phyloP scores from a whole-genome alignment of 1,284 basidiomycete species.

The Rhodotorula sp. region DNA sequence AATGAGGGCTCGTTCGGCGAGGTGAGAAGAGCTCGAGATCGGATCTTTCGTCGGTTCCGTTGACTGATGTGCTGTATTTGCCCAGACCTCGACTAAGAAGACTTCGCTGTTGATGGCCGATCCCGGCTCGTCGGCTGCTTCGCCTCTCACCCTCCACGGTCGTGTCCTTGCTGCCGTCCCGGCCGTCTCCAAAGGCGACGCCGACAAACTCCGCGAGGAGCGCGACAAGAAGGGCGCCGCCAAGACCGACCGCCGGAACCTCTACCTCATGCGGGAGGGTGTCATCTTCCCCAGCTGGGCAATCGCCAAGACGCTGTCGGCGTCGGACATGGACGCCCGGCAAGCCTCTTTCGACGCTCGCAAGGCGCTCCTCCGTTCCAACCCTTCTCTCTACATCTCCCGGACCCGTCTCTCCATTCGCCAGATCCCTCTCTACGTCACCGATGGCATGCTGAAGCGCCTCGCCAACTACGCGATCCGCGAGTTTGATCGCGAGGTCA shows the following conservation, averaged over 20 bases:
- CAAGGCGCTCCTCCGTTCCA: slow-evolving; percentile 73
- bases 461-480: slow-evolving; percentile 78
- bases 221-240: slow-evolving; percentile 72
- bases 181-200: slow-evolving; percentile 86
- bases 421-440: slow-evolving; percentile 84
- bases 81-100: slow-evolving; percentile 38
- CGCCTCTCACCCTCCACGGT: slow-evolving; percentile 83
- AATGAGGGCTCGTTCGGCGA: slow-evolving; percentile 37
- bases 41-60: not conserved
- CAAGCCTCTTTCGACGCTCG: slow-evolving; percentile 78
- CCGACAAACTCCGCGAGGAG: slow-evolving; percentile 79
- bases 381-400: slow-evolving; percentile 90
- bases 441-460: slow-evolving; percentile 83
- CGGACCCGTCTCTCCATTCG: slow-evolving; percentile 90
- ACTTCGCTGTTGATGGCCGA: slow-evolving; percentile 86
- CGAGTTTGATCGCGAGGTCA: slow-evolving; percentile 77
- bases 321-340: slow-evolving; percentile 77
- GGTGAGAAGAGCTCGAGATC: slow-evolving; percentile 7
- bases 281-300: slow-evolving; percentile 84
- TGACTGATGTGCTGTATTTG: not conserved
- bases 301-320: slow-evolving; percentile 65
- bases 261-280: slow-evolving; percentile 94
- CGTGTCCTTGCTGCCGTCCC: slow-evolving; percentile 85
- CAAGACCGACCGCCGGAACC: slow-evolving; percentile 92
- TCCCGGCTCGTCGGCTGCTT: slow-evolving; percentile 80